Evolutionary conservation across 2,329 filamentous ascomycete genomes (phyloP).

Genomic region (Knufia petricola): DNA sequence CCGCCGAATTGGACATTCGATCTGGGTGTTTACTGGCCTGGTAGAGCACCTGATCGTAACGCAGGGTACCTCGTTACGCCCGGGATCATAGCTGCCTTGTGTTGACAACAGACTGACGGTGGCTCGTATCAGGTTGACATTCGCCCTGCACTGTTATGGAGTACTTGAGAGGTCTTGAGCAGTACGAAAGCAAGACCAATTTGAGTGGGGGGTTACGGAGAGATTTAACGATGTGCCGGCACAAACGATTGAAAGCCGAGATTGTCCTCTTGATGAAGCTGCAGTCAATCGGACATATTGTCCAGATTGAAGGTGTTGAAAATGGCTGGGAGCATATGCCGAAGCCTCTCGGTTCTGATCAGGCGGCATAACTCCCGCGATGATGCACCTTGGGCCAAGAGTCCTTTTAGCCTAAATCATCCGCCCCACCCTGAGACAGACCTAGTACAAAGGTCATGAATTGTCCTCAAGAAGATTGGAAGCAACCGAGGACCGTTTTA

Average conservation of each 20-base stretch:
- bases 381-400: background rate
- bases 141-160: slow-evolving; percentile 46
- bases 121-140: slow-evolving; percentile 46
- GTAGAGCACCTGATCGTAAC: slow-evolving; percentile 49
- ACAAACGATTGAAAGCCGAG: slow-evolving; percentile 36
- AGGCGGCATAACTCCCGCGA: slow-evolving; percentile 15
- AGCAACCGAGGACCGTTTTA: background rate
- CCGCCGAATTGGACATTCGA: too few relatives aligned
- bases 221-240: slow-evolving; percentile 26
- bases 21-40: too few relatives aligned
- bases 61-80: slow-evolving; percentile 47
- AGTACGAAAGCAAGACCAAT: slow-evolving; percentile 36
- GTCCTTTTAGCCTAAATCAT: background rate
- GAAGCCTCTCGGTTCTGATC: slow-evolving; percentile 40
- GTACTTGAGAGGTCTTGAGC: slow-evolving; percentile 47
- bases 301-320: slow-evolving; percentile 36
- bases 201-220: slow-evolving; percentile 30
- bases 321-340: slow-evolving; percentile 46
- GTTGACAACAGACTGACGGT: slow-evolving; percentile 36
- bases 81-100: slow-evolving; percentile 44
- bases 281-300: slow-evolving; percentile 41
- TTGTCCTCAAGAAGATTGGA: background rate
- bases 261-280: slow-evolving; percentile 40
- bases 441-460: background rate
- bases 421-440: background rate